phyloP scores from a whole-genome alignment of 169 alveolate genomes.

The Cystoisospora suis region DNA sequence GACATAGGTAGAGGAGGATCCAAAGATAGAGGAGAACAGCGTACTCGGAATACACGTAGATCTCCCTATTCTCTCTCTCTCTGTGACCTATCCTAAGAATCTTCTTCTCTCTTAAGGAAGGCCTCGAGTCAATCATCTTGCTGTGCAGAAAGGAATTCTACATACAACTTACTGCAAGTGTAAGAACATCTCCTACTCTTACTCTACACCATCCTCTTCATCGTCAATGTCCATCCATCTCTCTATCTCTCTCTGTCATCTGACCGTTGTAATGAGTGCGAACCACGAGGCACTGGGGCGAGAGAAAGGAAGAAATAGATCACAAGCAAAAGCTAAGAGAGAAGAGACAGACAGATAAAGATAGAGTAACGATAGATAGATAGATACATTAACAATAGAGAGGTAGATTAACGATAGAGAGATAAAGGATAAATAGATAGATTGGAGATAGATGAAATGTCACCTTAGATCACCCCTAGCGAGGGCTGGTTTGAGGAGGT shows the following conservation, averaged over 20 bases:
- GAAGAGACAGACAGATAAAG: neutral
- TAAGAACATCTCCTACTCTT: no score
- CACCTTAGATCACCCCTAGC: slow-evolving; percentile 71
- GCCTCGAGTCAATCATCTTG: no score
- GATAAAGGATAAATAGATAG: no score
- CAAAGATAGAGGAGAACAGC: no score
- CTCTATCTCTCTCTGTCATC: no score
- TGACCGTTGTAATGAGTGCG: no score
- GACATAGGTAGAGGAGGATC: no score
- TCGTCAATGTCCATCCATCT: no score
- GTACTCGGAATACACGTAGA: no score
- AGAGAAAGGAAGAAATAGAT: neutral
- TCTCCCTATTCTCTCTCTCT: neutral
- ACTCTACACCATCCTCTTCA: no score
- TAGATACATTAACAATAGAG: neutral
- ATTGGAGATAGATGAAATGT: neutral
- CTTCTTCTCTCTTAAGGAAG: neutral
- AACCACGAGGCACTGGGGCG: neutral
- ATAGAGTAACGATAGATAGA: neutral
- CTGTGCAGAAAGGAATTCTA: no score
- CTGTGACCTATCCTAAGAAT: neutral
- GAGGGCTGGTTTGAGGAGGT: slow-evolving; percentile 76
- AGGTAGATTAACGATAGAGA: neutral
- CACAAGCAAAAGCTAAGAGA: neutral
- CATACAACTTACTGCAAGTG: no score